These are phyloP conservation scores for Umbellularia californica DNA, from an alignment of 164 flowering plant genomes.

Conservation along the genomic window DNA sequence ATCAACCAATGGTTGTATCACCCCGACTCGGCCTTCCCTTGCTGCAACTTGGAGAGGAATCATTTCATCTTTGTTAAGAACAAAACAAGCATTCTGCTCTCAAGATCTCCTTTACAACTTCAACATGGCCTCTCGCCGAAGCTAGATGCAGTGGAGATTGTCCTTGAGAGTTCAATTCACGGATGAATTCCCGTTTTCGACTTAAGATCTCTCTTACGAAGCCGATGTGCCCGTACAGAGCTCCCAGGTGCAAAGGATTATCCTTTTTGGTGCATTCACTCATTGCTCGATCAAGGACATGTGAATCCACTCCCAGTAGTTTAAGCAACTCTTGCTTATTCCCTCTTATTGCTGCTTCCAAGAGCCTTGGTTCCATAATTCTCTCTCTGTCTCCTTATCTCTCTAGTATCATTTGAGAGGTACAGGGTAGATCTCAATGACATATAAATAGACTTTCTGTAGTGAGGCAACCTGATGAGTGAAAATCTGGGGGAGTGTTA, in stretches of 20 bases:
- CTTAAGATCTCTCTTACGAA: neutral
- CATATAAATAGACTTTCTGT: no score
- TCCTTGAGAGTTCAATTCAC: no score
- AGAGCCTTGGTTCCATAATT: constrained; percentile 20
- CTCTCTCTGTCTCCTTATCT: no score
- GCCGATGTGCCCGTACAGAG: neutral
- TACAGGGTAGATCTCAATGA: no score
- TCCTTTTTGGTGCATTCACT: neutral
- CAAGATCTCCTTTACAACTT: neutral
- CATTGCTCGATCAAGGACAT: constrained; percentile 16
- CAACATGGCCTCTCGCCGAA: neutral
- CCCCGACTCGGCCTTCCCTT: neutral
- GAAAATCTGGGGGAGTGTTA: no score
- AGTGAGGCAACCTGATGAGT: no score
- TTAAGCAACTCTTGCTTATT: constrained; percentile 11
- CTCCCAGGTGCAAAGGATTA: constrained; percentile 15
- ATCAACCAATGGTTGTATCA: neutral
- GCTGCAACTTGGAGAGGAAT: constrained; percentile 2
- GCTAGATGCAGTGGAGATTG: constrained; percentile 3
- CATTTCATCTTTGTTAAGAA: neutral
- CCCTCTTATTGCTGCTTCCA: constrained; percentile 26
- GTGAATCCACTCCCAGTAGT: constrained; percentile 19
- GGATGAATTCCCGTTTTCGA: no score
- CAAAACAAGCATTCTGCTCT: neutral
- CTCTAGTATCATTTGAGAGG: no score